A percentile compares a stretch with the other conserved stretches of the same genome.
Evolutionary conservation across 2,329 filamentous ascomycete species (phyloP).

Genomic region (Claviceps arundinis): DNA sequence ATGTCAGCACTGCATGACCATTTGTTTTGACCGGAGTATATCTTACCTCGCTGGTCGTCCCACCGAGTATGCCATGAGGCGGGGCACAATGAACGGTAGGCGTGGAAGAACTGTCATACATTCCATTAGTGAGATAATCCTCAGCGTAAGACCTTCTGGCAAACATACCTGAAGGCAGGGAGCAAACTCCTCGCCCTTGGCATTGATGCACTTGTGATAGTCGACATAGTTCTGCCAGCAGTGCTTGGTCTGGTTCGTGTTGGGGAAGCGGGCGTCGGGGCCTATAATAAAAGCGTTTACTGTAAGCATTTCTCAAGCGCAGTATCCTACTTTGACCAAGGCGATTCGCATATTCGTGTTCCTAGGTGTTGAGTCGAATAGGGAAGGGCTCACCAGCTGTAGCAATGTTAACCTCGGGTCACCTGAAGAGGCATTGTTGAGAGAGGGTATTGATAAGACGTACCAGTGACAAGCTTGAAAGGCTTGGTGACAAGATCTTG

Average conservation of each 20-base stretch:
- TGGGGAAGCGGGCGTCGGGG: slow-evolving; percentile 98
- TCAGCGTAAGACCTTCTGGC: background rate
- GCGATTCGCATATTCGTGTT: slow-evolving; percentile 11
- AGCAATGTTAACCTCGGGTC: slow-evolving; percentile 28
- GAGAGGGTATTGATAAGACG: slow-evolving; percentile 31
- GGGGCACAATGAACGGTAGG: slow-evolving; percentile 95
- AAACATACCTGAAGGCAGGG: slow-evolving; percentile 80
- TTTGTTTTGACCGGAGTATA: background rate
- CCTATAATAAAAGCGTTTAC: slow-evolving; percentile 37
- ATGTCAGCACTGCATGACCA: slow-evolving; percentile 11
- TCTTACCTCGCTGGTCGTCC: slow-evolving; percentile 92
- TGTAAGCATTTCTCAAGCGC: slow-evolving; percentile 6
- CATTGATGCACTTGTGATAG: slow-evolving; percentile 98
- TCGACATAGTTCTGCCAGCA: slow-evolving; percentile 99
- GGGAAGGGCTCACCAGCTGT: slow-evolving; percentile 29
- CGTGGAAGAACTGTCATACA: slow-evolving; percentile 68
- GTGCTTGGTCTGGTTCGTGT: slow-evolving; percentile 98
- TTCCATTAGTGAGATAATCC: background rate
- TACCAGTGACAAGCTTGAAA: slow-evolving; percentile 99
- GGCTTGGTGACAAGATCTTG: slow-evolving; percentile 80
- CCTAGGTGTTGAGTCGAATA: slow-evolving; percentile 5
- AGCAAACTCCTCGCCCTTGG: slow-evolving; percentile 97
- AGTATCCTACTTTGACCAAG: slow-evolving; percentile 14
- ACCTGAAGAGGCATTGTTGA: slow-evolving; percentile 21
- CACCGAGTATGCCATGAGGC: slow-evolving; percentile 87